Conservation (phyloP, 768 basidiomycete genomes). For the Trametes gibbosa region DNA sequence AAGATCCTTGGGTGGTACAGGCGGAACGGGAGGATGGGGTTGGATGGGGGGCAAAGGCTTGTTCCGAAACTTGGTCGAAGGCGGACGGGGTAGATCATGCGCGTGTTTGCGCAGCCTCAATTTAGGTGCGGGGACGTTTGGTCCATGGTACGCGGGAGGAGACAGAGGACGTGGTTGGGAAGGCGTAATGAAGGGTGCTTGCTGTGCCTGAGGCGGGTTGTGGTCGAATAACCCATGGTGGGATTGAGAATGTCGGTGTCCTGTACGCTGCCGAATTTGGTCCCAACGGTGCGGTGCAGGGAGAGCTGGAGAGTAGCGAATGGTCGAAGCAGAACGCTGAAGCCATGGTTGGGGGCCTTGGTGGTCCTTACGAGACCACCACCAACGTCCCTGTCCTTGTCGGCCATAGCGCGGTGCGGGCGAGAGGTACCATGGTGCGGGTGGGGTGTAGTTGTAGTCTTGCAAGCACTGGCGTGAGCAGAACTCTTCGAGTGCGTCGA, state of each 20-base stretch:
- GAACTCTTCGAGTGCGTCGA: conserved; percentile 2
- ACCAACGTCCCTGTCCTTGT: background rate
- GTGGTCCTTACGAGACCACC: background rate
- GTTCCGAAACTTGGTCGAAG: background rate
- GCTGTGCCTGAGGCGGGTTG: background rate
- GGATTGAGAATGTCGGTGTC: background rate
- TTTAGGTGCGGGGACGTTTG: background rate
- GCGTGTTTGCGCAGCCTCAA: background rate
- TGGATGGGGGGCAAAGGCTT: background rate
- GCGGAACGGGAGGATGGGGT: background rate
- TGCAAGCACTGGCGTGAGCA: conserved; percentile 5
- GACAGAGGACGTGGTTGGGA: too few relatives aligned
- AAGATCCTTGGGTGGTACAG: background rate
- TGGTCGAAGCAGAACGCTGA: background rate
- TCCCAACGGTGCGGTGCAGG: background rate
- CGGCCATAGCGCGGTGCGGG: background rate
- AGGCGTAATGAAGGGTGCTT: too few relatives aligned
- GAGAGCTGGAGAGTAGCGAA: background rate
- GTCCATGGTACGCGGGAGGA: background rate
- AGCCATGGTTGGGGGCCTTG: background rate
- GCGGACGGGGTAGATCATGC: background rate
- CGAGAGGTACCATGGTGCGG: background rate
- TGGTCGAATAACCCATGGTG: background rate
- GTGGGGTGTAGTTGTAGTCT: conserved; percentile 8
- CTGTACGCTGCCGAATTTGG: background rate